Evolutionary conservation across 2,329 filamentous ascomycete genomes (phyloP).

Genomic region (Stemphylium lycopersici): DNA sequence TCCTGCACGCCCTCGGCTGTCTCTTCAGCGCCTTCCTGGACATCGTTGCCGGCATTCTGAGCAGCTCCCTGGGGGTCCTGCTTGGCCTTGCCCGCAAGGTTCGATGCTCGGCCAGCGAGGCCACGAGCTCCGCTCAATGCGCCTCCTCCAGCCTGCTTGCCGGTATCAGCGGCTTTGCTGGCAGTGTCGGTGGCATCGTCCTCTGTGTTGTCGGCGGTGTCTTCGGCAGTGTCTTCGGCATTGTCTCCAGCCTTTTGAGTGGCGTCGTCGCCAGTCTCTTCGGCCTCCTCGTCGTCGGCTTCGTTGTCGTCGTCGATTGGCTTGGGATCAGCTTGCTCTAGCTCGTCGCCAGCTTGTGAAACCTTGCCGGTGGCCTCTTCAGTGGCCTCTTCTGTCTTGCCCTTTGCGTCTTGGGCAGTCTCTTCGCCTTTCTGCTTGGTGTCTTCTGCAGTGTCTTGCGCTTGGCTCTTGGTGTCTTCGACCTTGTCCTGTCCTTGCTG

Average conservation of each 20-base stretch:
- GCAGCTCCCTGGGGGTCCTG: constrained; percentile 48
- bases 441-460: constrained; percentile 45
- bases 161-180: constrained; percentile 43
- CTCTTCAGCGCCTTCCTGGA: constrained; percentile 44
- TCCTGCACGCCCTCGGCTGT: constrained; percentile 39
- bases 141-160: constrained; percentile 46
- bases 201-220: constrained; percentile 47
- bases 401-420: constrained; percentile 46
- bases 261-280: constrained; percentile 45
- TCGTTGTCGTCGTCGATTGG: constrained; percentile 53
- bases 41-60: constrained; percentile 46
- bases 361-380: constrained; percentile 55
- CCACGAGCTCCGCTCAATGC: constrained; percentile 54
- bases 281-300: constrained; percentile 25
- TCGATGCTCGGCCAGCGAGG: constrained; percentile 55
- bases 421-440: constrained; percentile 38
- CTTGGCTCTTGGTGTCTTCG: constrained; percentile 50
- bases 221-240: constrained; percentile 47
- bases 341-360: constrained; percentile 53
- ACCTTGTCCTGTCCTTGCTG: constrained; percentile 45
- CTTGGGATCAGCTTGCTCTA: constrained; percentile 55
- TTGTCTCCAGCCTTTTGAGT: constrained; percentile 55
- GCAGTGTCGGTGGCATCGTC: constrained; percentile 49
- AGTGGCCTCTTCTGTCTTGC: constrained; percentile 42
- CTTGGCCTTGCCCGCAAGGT: constrained; percentile 52